phyloP scores from a whole-genome alignment of 306 rosid genomes.

The Dicorynia guianensis region DNA sequence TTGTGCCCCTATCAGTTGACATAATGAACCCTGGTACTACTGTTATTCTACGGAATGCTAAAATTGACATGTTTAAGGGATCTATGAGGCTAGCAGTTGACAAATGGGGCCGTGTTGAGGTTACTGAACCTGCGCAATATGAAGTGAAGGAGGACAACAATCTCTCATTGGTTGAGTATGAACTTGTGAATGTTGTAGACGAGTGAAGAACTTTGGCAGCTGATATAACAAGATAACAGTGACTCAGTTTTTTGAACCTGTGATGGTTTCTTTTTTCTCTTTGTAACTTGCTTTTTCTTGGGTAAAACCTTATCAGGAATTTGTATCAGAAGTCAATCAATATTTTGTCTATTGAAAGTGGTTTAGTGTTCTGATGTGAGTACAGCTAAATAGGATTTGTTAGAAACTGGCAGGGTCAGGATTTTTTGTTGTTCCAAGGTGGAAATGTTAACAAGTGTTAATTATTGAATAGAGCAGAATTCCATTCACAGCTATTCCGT shows the following conservation, averaged over 20 bases:
- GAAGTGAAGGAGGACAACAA: constrained; percentile 69
- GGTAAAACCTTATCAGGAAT: constrained; percentile 8
- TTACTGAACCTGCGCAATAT: constrained; percentile 60
- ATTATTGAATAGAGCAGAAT: neutral
- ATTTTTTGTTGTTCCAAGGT: neutral
- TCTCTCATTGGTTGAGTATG: constrained; percentile 65
- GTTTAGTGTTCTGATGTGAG: neutral
- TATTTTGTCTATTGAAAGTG: neutral
- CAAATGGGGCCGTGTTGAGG: constrained; percentile 75
- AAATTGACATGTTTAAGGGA: constrained; percentile 76
- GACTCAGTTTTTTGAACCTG: constrained; percentile 31
- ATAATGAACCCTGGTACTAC: constrained; percentile 56
- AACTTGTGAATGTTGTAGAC: constrained; percentile 59
- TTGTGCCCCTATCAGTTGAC: constrained; percentile 47
- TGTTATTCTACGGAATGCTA: constrained; percentile 69
- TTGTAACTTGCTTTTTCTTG: constrained; percentile 38
- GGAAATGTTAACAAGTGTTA: constrained; percentile 41
- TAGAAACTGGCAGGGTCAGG: constrained; percentile 35
- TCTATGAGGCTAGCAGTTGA: constrained; percentile 79
- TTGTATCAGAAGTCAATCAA: neutral
- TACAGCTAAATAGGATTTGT: constrained; percentile 22
- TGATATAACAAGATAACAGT: constrained; percentile 25
- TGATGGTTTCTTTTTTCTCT: constrained; percentile 35
- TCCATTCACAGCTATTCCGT: neutral
- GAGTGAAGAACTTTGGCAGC: constrained; percentile 43